Evolutionary conservation across 129 eudicot genomes (phyloP).

Genomic region (Lonicera japonica): DNA sequence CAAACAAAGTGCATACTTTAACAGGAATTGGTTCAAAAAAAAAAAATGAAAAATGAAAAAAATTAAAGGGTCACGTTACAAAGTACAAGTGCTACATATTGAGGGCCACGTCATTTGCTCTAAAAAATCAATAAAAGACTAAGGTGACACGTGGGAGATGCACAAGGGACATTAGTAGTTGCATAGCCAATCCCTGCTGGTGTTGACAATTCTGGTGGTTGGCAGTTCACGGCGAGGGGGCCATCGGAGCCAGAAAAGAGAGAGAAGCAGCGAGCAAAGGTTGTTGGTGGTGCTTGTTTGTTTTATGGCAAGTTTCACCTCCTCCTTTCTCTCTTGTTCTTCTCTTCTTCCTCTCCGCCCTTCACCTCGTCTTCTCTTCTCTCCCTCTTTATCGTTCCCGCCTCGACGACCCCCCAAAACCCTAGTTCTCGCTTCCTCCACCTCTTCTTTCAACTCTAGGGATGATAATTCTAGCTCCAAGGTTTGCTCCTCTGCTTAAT

Average conservation of each 20-base stretch:
- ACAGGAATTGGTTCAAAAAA: too few species aligned
- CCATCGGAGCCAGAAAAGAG: conserved; percentile 3
- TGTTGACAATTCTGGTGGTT: too few species aligned
- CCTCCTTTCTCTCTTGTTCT: conserved; percentile 27
- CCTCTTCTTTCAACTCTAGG: conserved; percentile 16
- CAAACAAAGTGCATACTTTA: too few species aligned
- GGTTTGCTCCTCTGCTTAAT: conserved; percentile 28
- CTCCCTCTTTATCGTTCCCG: conserved; percentile 11
- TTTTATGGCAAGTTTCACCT: conserved; percentile 57
- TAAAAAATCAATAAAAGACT: too few species aligned
- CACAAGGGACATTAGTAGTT: too few species aligned
- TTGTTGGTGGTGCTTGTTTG: conserved; percentile 15
- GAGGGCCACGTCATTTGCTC: too few species aligned
- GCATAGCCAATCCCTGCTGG: too few species aligned
- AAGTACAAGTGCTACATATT: too few species aligned
- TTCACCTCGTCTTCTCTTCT: conserved; percentile 11
- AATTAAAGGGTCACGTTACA: too few species aligned
- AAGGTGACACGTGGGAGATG: too few species aligned
- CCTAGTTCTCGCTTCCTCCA: conserved; percentile 43
- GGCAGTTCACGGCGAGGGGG: not conserved
- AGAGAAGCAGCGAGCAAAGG: conserved; percentile 16
- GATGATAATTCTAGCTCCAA: conserved; percentile 48
- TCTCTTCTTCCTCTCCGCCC: conserved; percentile 15
- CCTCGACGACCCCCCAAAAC: conserved; percentile 17
- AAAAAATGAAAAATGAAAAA: too few species aligned